phyloP scores from a whole-genome alignment of 164 flowering plant genomes.

The Kingdonia uniflora region DNA sequence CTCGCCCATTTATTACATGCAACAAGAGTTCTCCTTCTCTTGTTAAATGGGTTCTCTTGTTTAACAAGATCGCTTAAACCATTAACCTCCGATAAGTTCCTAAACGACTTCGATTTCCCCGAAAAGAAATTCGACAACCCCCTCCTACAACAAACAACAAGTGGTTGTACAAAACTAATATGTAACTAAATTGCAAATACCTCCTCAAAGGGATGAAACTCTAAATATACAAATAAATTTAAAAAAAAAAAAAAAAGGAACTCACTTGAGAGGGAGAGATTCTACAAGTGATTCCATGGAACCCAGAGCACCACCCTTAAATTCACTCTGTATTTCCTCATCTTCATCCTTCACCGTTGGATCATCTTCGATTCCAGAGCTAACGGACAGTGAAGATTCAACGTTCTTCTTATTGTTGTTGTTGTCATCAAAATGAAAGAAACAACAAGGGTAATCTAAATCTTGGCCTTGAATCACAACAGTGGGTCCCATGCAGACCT shows the following conservation, averaged over 20 bases:
- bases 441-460: background rate
- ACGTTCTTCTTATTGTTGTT: no score
- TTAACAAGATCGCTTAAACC: conserved; percentile 33
- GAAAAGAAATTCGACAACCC: conserved; percentile 48
- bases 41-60: conserved; percentile 53
- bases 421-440: background rate
- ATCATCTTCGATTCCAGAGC: background rate
- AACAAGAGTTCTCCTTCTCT: conserved; percentile 37
- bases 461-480: conserved; percentile 15
- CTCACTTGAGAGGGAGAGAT: conserved; percentile 65
- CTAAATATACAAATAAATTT: background rate
- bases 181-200: background rate
- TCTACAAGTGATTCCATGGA: conserved; percentile 48
- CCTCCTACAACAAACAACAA: conserved; percentile 25
- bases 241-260: background rate
- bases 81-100: conserved; percentile 30
- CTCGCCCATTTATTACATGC: conserved; percentile 26
- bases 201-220: no score
- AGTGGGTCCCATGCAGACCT: conserved; percentile 35
- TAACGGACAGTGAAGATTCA: background rate
- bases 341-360: conserved; percentile 20
- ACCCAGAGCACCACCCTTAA: conserved; percentile 22
- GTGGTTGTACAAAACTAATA: background rate
- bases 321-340: conserved; percentile 18
- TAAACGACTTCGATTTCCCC: conserved; percentile 62